These are phyloP conservation scores for Fraxinus excelsior DNA, from an alignment of 257 asterid genomes.

Conservation along the genomic window DNA sequence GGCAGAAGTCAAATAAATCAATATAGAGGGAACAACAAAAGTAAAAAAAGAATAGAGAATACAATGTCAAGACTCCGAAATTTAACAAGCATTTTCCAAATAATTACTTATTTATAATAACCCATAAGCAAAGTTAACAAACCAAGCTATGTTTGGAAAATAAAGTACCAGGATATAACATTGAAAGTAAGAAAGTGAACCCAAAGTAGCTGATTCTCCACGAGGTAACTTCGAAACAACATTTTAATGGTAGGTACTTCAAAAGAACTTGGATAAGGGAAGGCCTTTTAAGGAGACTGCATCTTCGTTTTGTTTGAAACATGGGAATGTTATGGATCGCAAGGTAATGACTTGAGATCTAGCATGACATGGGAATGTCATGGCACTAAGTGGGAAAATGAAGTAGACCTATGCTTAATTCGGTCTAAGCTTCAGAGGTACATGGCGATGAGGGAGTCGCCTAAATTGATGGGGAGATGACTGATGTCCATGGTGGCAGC, in stretches of 20 bases:
- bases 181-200: background rate
- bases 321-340: no score
- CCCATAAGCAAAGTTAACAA: background rate
- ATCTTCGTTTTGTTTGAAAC: background rate
- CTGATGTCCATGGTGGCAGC: no score
- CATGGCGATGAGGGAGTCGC: no score
- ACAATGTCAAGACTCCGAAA: slow-evolving; percentile 1
- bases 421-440: no score
- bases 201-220: background rate
- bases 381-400: no score
- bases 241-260: background rate
- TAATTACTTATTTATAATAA: background rate
- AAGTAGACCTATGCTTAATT: no score
- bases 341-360: no score
- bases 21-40: slow-evolving; percentile 5
- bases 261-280: background rate
- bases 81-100: background rate
- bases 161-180: background rate
- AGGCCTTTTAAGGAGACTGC: background rate
- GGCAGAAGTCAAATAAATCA: slow-evolving; percentile 16
- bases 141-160: background rate
- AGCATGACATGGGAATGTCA: no score
- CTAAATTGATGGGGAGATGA: no score
- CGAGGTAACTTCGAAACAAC: background rate
- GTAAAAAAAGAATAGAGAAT: slow-evolving; percentile 17